phyloP scores from a whole-genome alignment of 73 alveolate species.

The Blepharisma japonicum region DNA sequence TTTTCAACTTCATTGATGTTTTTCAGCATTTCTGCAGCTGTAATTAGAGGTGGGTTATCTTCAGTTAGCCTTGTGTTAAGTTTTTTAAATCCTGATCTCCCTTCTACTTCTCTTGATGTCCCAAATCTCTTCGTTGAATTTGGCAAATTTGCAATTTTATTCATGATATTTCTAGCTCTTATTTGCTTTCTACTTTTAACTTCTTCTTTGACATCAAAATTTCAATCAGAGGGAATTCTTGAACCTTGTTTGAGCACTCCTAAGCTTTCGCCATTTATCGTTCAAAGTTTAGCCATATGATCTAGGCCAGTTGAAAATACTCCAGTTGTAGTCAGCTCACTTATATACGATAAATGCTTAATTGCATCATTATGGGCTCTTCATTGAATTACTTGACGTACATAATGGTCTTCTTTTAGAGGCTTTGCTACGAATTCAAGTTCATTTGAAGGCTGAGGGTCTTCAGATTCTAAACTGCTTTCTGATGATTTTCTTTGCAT shows the following conservation, averaged over 20 bases:
- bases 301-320: constrained; percentile 65
- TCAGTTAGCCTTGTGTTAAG: neutral
- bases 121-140: constrained; percentile 28
- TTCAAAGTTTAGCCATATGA: constrained; percentile 68
- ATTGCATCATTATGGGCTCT: constrained; percentile 68
- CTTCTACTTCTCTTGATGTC: constrained; percentile 6
- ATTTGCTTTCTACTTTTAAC: constrained; percentile 40
- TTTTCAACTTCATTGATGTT: constrained; percentile 23
- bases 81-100: constrained; percentile 13
- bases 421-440: constrained; percentile 48
- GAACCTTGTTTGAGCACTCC: constrained; percentile 64
- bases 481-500: constrained; percentile 15
- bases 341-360: constrained; percentile 41
- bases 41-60: neutral
- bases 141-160: constrained; percentile 18
- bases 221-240: constrained; percentile 44
- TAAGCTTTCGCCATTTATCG: constrained; percentile 44
- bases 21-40: constrained; percentile 7
- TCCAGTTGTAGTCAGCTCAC: constrained; percentile 45
- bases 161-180: constrained; percentile 46
- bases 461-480: constrained; percentile 17
- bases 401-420: constrained; percentile 41
- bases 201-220: constrained; percentile 40
- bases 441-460: constrained; percentile 6
- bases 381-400: constrained; percentile 51